A percentile compares a stretch with the other conserved stretches of the same genome.
These are phyloP conservation scores for Agastache rugosa DNA, from an alignment of 257 asterid species.

Conservation along the genomic window DNA sequence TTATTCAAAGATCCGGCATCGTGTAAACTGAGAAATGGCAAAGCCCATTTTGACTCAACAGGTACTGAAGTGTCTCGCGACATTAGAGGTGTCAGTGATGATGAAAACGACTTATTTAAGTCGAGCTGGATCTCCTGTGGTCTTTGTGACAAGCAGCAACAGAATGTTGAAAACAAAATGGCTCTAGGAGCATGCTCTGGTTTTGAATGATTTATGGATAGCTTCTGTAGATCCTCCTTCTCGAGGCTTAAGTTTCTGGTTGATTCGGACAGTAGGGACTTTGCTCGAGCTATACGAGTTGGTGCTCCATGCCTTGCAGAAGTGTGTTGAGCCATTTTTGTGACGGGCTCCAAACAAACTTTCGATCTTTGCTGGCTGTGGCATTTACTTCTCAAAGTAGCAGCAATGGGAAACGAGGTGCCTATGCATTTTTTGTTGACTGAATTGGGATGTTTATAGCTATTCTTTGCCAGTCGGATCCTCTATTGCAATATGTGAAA, in stretches of 20 bases:
- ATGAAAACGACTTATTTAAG: not conserved
- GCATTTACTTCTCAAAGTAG: not conserved
- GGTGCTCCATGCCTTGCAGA: not conserved
- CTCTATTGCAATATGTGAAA: too few relatives aligned
- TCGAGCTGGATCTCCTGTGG: not conserved
- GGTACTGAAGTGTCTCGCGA: conserved; percentile 10
- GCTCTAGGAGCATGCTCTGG: not conserved
- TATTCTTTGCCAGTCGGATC: not conserved
- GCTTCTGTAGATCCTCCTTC: not conserved
- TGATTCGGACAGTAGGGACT: not conserved
- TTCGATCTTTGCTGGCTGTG: not conserved
- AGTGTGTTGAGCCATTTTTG: not conserved
- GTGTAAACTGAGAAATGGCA: conserved; percentile 16
- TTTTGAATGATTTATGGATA: not conserved
- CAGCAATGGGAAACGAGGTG: not conserved
- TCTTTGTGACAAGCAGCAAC: not conserved
- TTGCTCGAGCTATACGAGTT: not conserved
- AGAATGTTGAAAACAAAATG: not conserved
- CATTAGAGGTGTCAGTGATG: not conserved
- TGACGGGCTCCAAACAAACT: not conserved
- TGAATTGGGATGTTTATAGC: not conserved
- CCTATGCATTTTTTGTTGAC: not conserved
- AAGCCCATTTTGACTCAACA: conserved; percentile 30
- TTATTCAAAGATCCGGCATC: conserved; percentile 36
- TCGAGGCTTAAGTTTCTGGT: not conserved